Base-by-base conservation (phyloP, 2,329 filamentous ascomycete genomes). In the Neophaeococcomyces mojaviensis region DNA sequence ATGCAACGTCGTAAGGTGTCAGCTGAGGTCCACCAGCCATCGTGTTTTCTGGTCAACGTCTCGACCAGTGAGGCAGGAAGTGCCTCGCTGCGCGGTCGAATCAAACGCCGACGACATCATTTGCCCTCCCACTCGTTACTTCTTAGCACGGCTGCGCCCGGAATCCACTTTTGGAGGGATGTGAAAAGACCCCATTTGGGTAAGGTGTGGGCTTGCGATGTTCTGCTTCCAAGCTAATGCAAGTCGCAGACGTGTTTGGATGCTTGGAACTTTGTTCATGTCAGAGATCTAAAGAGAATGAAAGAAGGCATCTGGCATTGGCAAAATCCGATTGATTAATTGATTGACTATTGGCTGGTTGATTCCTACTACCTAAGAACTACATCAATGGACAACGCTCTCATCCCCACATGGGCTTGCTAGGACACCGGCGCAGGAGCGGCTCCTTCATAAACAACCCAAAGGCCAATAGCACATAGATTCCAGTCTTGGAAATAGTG, bases 401-500 rank as follows among this genome's bases (percentile, higher is more conserved):
- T n/a, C 10, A 28, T 28, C 24, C 24, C 10, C 24, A 36, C 41
- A 26, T 36, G 8, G 18, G 18, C 28, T 3, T 24, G 13, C 19
- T 24, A 19, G 32, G 33, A 16, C 41, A 44, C 24, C 19, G 32
- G 15, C 31, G 28, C 41, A 44, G n/a, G 41, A 13, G 32, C 15
- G 3, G 32, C 15, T 19, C 13, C 18, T 13, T 46, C 43, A 39
- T 46, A 46, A 19, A 39, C 49, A 19, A 56, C 50, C 39, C 49
- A 56, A 3, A 54, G 33, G 16, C 54, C 54, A 24, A 56, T 56
- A 3, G 51, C 46, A 43, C 51, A 52, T 19, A 40, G 48, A 57
- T 81, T 81, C 56, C 66, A 82, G 57, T 84, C 78, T 65, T 86
- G 72, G 64, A 84, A 82, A 62, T 74, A 84, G 40, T 73, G 61